Evolutionary conservation across 352 stramenopile species (phyloP).

Genomic region (Phytophthora citricola): DNA sequence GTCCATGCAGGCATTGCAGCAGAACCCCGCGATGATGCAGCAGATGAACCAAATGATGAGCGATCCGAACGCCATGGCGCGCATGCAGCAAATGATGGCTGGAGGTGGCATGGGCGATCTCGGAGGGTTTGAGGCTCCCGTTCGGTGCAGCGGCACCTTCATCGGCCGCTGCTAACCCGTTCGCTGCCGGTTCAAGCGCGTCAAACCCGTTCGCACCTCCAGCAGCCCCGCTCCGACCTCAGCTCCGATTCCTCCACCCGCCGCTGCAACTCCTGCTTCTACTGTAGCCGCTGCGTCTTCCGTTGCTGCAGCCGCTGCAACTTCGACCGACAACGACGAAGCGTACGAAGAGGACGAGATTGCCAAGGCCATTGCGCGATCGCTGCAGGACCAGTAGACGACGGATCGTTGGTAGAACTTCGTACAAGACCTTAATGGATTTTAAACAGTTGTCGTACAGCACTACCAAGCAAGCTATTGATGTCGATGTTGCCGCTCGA

Average conservation of each 20-base stretch:
- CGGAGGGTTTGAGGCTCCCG: constrained; percentile 30
- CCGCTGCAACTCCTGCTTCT: constrained; percentile 10
- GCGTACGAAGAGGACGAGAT: constrained; percentile 83
- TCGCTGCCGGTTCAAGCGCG: constrained; percentile 28
- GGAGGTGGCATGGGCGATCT: constrained; percentile 34
- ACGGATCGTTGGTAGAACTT: no score
- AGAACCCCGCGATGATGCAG: constrained; percentile 85
- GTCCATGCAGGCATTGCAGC: constrained; percentile 72
- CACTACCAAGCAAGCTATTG: not conserved
- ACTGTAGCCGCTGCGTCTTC: constrained; percentile 10
- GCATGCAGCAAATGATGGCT: constrained; percentile 77
- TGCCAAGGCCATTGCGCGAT: constrained; percentile 77
- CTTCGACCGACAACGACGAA: constrained; percentile 26
- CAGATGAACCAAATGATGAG: constrained; percentile 86
- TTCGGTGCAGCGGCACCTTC: constrained; percentile 37
- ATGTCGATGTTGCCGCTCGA: not conserved
- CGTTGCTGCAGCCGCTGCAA: constrained; percentile 12
- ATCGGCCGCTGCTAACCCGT: constrained; percentile 47
- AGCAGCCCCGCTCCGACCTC: constrained; percentile 14
- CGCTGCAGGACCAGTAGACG: constrained; percentile 70
- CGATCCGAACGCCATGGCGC: constrained; percentile 71
- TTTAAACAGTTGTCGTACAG: no score
- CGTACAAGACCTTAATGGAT: no score
- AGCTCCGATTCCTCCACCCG: constrained; percentile 1
- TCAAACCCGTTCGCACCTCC: constrained; percentile 25